These are phyloP conservation scores for Aspergillus pseudoterreus DNA, from an alignment of 2,329 filamentous ascomycete genomes.

Conservation along the genomic window DNA sequence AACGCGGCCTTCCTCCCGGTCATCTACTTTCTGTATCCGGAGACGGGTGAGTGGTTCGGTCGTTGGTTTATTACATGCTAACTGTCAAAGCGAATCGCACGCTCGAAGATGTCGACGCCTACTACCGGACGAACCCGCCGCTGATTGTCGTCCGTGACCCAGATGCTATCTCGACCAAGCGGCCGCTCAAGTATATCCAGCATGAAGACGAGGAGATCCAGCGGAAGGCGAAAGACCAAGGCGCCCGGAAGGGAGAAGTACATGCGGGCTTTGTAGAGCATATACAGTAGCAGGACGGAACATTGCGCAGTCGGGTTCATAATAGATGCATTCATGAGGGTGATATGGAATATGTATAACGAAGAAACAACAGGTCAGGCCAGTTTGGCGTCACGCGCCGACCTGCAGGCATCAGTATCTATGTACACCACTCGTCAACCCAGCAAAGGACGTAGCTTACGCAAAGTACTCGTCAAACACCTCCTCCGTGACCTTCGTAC, in stretches of 20 bases:
- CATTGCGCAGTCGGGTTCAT: neutral
- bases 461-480: conserved; percentile 24
- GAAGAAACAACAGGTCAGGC: neutral
- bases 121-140: conserved; percentile 35
- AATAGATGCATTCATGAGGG: neutral
- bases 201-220: conserved; percentile 40
- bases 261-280: neutral
- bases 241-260: neutral
- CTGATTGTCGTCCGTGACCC: conserved; percentile 49
- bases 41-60: conserved; percentile 20
- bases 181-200: conserved; percentile 48
- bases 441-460: conserved; percentile 10
- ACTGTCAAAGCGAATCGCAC: conserved; percentile 19
- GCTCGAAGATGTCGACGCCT: conserved; percentile 35
- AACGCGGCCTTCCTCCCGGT: conserved; percentile 48
- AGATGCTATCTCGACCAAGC: conserved; percentile 43
- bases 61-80: neutral
- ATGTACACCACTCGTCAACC: neutral
- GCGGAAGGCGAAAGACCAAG: neutral
- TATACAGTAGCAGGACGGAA: neutral
- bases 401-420: conserved; percentile 1
- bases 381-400: neutral
- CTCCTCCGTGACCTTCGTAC: conserved; percentile 52
- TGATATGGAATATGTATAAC: neutral
- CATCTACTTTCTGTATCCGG: conserved; percentile 41